A percentile compares a stretch with the other conserved stretches of the same genome.
Evolutionary conservation across 1,284 basidiomycete species (phyloP).

Genomic region (Ustilago tritici): DNA sequence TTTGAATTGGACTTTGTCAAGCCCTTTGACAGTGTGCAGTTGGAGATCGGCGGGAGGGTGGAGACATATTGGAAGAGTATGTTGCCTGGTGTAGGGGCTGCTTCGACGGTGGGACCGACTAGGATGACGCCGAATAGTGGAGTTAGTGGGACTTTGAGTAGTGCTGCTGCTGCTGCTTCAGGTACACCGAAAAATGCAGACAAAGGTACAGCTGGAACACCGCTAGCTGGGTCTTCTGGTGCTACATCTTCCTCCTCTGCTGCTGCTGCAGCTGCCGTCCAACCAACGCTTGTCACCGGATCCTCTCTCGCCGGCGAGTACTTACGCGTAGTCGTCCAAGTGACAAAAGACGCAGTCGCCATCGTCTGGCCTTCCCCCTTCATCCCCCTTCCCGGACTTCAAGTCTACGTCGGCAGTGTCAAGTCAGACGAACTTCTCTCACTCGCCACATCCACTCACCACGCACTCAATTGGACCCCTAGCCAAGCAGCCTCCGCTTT

Average conservation of each 20-base stretch:
- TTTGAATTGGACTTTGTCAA: slow-evolving; percentile 90
- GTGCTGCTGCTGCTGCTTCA: slow-evolving; percentile 14
- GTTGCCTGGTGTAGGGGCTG: slow-evolving; percentile 50
- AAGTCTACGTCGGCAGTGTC: slow-evolving; percentile 85
- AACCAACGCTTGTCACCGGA: slow-evolving; percentile 76
- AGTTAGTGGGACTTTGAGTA: slow-evolving; percentile 32
- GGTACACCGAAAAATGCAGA: slow-evolving; percentile 17
- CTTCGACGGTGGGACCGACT: slow-evolving; percentile 35
- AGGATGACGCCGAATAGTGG: slow-evolving; percentile 63
- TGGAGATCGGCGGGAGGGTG: slow-evolving; percentile 90
- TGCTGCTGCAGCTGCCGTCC: slow-evolving; percentile 17
- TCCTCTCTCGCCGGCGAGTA: slow-evolving; percentile 90
- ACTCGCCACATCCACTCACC: slow-evolving; percentile 73
- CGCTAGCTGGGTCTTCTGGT: slow-evolving; percentile 18
- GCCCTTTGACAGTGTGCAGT: slow-evolving; percentile 89
- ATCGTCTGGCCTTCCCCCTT: slow-evolving; percentile 81
- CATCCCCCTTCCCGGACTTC: slow-evolving; percentile 79
- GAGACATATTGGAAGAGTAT: slow-evolving; percentile 70
- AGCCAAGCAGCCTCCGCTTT: slow-evolving; percentile 32
- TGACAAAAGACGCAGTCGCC: slow-evolving; percentile 88
- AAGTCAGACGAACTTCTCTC: slow-evolving; percentile 82
- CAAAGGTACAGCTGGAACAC: slow-evolving; percentile 25
- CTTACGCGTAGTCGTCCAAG: slow-evolving; percentile 86
- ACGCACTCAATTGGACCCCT: slow-evolving; percentile 32
- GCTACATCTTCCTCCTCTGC: slow-evolving; percentile 21